Percentiles rank a stretch among this genome's conserved stretches.
Evolutionary conservation across 805 yeast species (phyloP).

Genomic region (Pachysolen tannophilus): DNA sequence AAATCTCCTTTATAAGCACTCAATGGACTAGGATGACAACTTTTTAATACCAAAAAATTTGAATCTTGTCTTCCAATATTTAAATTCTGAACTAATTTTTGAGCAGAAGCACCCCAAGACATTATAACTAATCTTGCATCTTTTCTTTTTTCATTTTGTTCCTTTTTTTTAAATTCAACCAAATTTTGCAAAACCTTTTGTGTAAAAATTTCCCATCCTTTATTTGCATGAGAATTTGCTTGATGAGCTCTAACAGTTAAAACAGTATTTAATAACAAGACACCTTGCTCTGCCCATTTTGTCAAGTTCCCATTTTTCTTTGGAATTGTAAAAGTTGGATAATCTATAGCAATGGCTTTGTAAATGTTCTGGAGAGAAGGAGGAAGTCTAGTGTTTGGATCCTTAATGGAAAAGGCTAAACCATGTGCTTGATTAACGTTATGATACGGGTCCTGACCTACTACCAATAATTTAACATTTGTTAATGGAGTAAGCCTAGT

Average conservation of each 20-base stretch:
- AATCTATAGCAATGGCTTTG: constrained; percentile 61
- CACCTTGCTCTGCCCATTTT: constrained; percentile 85
- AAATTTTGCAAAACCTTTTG: constrained; percentile 54
- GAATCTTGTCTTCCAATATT: constrained; percentile 21
- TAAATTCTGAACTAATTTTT: constrained; percentile 24
- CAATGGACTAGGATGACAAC: constrained; percentile 94
- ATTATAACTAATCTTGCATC: constrained; percentile 58
- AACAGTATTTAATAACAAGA: constrained; percentile 77
- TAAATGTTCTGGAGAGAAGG: constrained; percentile 84
- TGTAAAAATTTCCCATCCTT: constrained; percentile 93
- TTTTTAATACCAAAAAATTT: constrained; percentile 40
- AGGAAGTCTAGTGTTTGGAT: constrained; percentile 76
- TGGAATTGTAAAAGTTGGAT: constrained; percentile 62
- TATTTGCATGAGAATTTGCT: constrained; percentile 85
- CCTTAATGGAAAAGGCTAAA: constrained; percentile 82
- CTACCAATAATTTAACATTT: constrained; percentile 64
- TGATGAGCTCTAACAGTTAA: constrained; percentile 88
- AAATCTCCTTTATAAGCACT: constrained; percentile 78
- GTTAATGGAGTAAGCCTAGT: constrained; percentile 74
- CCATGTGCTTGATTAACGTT: constrained; percentile 94
- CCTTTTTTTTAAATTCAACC: constrained; percentile 37
- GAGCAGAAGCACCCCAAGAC: constrained; percentile 49
- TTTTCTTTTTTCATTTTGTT: no score
- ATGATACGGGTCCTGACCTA: constrained; percentile 98
- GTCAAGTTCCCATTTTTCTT: constrained; percentile 59